Conservation (phyloP, 805 yeast genomes). For the Scheffersomyces amazonensis region DNA sequence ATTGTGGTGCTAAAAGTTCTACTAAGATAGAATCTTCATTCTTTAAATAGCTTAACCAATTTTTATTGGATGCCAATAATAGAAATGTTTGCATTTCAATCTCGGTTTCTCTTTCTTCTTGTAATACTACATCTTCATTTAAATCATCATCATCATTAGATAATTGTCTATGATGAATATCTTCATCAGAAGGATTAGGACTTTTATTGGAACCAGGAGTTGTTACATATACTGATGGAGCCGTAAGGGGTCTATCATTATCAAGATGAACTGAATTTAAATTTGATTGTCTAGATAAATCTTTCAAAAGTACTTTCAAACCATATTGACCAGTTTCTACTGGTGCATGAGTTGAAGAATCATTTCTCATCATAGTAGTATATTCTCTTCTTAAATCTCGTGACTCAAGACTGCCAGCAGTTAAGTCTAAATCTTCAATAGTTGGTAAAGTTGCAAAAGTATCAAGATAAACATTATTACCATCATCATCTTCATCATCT, state of each 20-base stretch:
- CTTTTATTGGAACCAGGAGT: too few relatives aligned
- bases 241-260: background rate
- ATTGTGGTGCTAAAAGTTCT: constrained; percentile 10
- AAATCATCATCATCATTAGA: background rate
- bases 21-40: background rate
- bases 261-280: background rate
- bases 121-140: background rate
- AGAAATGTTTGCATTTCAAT: background rate
- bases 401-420: constrained; percentile 4
- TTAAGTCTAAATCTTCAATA: constrained; percentile 19
- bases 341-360: constrained; percentile 4
- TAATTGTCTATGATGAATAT: background rate
- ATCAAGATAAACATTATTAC: constrained; percentile 14
- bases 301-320: constrained; percentile 27
- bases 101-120: constrained; percentile 1
- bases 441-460: constrained; percentile 21
- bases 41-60: background rate
- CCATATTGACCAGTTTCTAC: constrained; percentile 29
- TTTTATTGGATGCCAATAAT: background rate
- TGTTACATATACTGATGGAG: background rate
- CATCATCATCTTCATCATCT: constrained; percentile 4
- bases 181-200: background rate
- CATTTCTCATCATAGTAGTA: background rate
- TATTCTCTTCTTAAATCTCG: constrained; percentile 1
- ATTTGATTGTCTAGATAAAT: constrained; percentile 26